Conservation (phyloP, 805 yeast genomes). For the Pichia nakasei region DNA sequence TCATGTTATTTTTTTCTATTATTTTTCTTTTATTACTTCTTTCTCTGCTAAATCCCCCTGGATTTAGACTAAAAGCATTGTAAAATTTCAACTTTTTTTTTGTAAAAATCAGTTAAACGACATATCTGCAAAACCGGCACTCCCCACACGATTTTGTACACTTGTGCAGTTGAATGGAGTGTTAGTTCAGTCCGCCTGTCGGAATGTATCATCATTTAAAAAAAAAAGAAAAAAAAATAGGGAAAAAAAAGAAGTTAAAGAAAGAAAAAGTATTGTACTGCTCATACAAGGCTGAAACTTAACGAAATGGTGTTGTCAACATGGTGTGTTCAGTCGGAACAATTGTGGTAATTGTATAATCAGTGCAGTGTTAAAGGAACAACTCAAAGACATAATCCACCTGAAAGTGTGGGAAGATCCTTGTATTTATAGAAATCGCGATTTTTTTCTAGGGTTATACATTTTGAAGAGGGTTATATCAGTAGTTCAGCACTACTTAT, state of each 20-base stretch:
- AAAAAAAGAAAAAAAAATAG: background rate
- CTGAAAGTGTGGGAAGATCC: too few relatives aligned
- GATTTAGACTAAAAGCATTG: constrained; percentile 5
- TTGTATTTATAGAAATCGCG: background rate
- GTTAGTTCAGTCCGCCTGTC: constrained; percentile 45
- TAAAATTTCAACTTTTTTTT: too few relatives aligned
- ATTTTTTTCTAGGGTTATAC: background rate
- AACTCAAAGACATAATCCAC: too few relatives aligned
- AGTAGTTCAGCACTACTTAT: too few relatives aligned
- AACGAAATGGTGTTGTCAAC: constrained; percentile 49
- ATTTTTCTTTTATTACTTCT: constrained; percentile 5
- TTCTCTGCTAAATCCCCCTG: constrained; percentile 11
- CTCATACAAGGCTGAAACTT: constrained; percentile 61
- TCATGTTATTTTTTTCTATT: background rate
- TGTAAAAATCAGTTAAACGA: constrained; percentile 27
- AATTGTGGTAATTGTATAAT: constrained; percentile 43
- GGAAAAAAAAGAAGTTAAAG: background rate
- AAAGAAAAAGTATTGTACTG: constrained; percentile 3
- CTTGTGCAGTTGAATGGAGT: constrained; percentile 14
- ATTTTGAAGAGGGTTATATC: background rate
- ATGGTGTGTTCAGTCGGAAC: constrained; percentile 47
- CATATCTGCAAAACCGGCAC: constrained; percentile 44
- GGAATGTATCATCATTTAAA: constrained; percentile 26
- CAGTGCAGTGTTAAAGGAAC: constrained; percentile 26
- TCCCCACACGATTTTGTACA: constrained; percentile 44